These are phyloP conservation scores for Phlebiopsis flavidoalba DNA, from an alignment of 768 basidiomycete genomes.

Conservation along the genomic window DNA sequence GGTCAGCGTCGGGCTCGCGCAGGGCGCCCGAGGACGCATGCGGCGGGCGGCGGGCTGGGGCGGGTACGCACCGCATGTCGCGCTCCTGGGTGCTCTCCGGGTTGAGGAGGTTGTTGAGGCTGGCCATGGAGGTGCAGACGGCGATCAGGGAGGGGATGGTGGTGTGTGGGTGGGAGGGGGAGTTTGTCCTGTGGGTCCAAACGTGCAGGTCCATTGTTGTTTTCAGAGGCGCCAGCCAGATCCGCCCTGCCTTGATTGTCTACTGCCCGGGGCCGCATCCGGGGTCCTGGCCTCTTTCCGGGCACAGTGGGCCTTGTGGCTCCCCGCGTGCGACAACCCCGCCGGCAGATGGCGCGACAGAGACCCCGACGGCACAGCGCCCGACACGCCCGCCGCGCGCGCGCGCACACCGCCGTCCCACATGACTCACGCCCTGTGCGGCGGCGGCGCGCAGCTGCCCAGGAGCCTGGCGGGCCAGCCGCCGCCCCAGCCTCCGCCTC, in stretches of 20 bases:
- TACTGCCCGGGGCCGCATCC: not conserved
- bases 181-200: slow-evolving; percentile 15
- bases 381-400: not conserved
- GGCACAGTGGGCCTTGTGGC: not conserved
- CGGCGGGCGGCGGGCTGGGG: not conserved
- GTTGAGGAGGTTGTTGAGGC: slow-evolving; percentile 26
- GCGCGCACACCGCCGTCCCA: not conserved
- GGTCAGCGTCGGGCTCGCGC: not conserved
- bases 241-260: slow-evolving; percentile 16
- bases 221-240: not conserved
- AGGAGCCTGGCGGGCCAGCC: not conserved
- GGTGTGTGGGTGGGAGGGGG: slow-evolving; percentile 13
- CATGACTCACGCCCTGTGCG: no score
- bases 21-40: not conserved
- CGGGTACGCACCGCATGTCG: slow-evolving; percentile 16
- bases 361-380: not conserved
- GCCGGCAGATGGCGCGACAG: not conserved
- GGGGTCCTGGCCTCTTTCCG: not conserved
- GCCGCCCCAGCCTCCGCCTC: not conserved
- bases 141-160: slow-evolving; percentile 9
- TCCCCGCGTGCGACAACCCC: not conserved
- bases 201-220: slow-evolving; percentile 14
- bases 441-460: no score
- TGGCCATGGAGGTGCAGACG: slow-evolving; percentile 17
- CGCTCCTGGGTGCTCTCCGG: slow-evolving; percentile 21